These are phyloP conservation scores for Trichosporon faecale DNA, from an alignment of 1,284 basidiomycete species.

Conservation along the genomic window DNA sequence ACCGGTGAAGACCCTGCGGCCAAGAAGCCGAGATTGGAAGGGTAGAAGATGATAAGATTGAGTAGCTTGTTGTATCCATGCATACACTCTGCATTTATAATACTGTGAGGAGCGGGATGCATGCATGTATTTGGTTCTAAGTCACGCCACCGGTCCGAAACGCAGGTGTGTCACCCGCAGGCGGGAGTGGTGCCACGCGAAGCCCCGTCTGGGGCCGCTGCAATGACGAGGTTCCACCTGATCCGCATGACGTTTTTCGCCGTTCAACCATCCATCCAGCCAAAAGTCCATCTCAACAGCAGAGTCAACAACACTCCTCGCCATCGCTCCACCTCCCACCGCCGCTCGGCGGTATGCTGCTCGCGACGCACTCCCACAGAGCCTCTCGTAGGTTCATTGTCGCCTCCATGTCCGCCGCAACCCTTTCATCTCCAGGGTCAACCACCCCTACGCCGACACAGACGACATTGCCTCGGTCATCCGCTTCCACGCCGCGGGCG, in stretches of 20 bases:
- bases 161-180: not conserved
- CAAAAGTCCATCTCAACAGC: not conserved
- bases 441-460: not conserved
- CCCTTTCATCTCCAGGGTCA: not conserved
- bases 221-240: not conserved
- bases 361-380: constrained; percentile 7
- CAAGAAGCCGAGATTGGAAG: constrained; percentile 15
- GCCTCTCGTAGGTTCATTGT: constrained; percentile 3
- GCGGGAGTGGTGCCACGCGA: not conserved
- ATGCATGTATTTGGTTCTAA: not conserved
- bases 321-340: not conserved
- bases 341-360: constrained; percentile 9
- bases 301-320: not conserved
- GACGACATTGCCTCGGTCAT: not conserved
- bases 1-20: constrained; percentile 8
- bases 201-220: not conserved
- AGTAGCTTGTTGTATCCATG: constrained; percentile 10
- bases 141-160: not conserved
- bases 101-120: not conserved
- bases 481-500: not conserved
- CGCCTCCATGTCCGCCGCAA: not conserved
- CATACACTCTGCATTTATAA: constrained; percentile 1
- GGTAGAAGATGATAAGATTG: not conserved
- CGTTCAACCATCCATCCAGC: not conserved
- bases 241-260: constrained; percentile 5